Evolutionary conservation across 768 basidiomycete species (phyloP).

Genomic region (Lactarius hengduanensis): DNA sequence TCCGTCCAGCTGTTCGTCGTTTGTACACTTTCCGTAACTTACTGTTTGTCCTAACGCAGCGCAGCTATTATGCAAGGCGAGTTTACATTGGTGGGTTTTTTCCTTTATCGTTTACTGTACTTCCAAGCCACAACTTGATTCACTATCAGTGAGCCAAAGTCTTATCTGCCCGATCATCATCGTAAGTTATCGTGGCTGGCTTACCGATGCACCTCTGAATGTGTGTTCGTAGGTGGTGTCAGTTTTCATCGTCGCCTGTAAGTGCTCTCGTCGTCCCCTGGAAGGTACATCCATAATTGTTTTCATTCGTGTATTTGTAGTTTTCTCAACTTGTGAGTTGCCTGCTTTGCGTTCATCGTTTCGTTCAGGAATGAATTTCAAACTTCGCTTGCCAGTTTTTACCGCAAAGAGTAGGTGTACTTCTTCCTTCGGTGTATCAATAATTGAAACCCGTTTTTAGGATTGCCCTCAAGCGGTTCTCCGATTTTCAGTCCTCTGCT

Average conservation of each 20-base stretch:
- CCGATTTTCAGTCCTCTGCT: slow-evolving; percentile 37
- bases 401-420: slow-evolving; percentile 40
- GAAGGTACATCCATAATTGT: not conserved
- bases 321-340: slow-evolving; percentile 30
- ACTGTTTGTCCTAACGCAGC: not conserved
- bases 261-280: slow-evolving; percentile 18
- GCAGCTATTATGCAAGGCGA: slow-evolving; percentile 14
- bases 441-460: slow-evolving; percentile 21
- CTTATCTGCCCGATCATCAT: not conserved
- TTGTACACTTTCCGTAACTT: not conserved
- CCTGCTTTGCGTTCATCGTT: not conserved
- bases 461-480: slow-evolving; percentile 35
- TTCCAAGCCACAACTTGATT: not conserved
- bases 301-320: slow-evolving; percentile 15
- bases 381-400: too few species aligned
- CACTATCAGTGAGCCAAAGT: slow-evolving; percentile 2
- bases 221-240: slow-evolving; percentile 20
- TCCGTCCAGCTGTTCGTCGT: slow-evolving; percentile 5
- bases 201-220: not conserved
- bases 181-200: not conserved
- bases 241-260: too few species aligned
- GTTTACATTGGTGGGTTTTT: slow-evolving; percentile 1
- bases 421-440: slow-evolving; percentile 2
- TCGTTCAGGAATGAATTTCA: too few species aligned
- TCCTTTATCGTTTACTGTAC: not conserved